Conservation (phyloP, 495 filamentous ascomycete species). For the Hypoxylon fuscum region DNA sequence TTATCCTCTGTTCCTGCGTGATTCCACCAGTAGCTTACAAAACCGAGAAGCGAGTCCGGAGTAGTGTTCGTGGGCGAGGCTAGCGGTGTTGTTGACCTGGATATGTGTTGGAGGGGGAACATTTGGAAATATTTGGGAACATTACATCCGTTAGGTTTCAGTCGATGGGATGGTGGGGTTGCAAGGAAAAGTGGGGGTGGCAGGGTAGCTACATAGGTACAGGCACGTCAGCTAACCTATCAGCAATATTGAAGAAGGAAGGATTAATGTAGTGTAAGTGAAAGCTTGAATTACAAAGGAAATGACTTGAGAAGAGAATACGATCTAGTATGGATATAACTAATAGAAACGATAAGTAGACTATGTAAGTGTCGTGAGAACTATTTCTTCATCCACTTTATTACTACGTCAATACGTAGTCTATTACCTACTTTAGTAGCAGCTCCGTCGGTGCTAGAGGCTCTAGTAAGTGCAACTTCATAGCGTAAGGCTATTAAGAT, state of each 20-base stretch:
- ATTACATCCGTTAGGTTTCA: not conserved
- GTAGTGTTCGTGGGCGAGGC: slow-evolving; percentile 14
- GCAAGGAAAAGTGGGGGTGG: not conserved
- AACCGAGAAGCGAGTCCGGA: slow-evolving; percentile 10
- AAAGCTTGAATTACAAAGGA: no score
- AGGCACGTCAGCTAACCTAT: no score
- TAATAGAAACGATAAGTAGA: not conserved
- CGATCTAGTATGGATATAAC: not conserved
- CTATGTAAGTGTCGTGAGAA: not conserved
- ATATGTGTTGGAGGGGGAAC: slow-evolving; percentile 37
- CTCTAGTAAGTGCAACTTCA: not conserved
- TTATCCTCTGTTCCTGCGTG: not conserved
- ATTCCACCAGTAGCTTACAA: slow-evolving; percentile 17
- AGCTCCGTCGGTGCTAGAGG: not conserved
- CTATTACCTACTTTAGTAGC: not conserved
- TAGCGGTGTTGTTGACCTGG: slow-evolving; percentile 11
- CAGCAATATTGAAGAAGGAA: no score
- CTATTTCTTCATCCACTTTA: not conserved
- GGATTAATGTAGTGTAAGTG: no score
- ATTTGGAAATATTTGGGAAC: not conserved
- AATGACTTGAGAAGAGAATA: no score
- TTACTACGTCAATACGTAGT: not conserved
- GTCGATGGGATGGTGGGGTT: not conserved
- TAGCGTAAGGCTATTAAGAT: not conserved
- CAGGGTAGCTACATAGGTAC: not conserved